A percentile compares a stretch with the other conserved stretches of the same genome.
Evolutionary conservation across 805 yeast genomes (phyloP).

Genomic region (Kockiozyma suomiensis): DNA sequence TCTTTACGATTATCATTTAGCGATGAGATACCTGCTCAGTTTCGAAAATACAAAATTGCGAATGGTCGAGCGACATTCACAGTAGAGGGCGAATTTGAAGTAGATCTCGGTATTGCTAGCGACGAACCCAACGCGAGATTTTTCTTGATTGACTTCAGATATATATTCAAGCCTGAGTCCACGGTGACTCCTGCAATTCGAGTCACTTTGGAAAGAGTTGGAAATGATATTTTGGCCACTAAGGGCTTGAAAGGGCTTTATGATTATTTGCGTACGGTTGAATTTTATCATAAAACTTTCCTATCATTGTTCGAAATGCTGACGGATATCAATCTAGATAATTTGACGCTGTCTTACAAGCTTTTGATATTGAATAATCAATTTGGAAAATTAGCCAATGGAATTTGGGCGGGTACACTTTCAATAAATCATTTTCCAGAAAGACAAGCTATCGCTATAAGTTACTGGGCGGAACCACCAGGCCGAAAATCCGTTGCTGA

Average conservation of each 20-base stretch:
- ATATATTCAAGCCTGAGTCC: constrained; percentile 52
- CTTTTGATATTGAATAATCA: constrained; percentile 59
- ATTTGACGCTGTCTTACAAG: constrained; percentile 33
- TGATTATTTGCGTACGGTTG: constrained; percentile 47
- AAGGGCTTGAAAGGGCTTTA: constrained; percentile 57
- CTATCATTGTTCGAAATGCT: neutral
- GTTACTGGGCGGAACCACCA: constrained; percentile 59
- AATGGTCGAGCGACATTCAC: constrained; percentile 77
- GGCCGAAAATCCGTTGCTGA: constrained; percentile 57
- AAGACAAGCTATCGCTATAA: constrained; percentile 55
- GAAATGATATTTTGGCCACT: constrained; percentile 55
- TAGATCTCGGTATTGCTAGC: constrained; percentile 76
- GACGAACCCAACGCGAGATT: constrained; percentile 65
- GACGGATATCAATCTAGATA: constrained; percentile 1
- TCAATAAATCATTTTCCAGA: constrained; percentile 61
- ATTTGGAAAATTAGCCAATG: constrained; percentile 53
- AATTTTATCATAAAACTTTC: no score
- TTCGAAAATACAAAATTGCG: constrained; percentile 62
- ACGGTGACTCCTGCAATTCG: constrained; percentile 39
- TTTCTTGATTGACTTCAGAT: constrained; percentile 74
- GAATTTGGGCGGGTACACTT: constrained; percentile 62
- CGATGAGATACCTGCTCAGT: constrained; percentile 60
- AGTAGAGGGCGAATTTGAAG: constrained; percentile 65
- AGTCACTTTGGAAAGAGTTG: constrained; percentile 55
- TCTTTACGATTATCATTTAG: constrained; percentile 73